phyloP scores from a whole-genome alignment of 2,329 filamentous ascomycete genomes.

The Metarhizium anisopliae region DNA sequence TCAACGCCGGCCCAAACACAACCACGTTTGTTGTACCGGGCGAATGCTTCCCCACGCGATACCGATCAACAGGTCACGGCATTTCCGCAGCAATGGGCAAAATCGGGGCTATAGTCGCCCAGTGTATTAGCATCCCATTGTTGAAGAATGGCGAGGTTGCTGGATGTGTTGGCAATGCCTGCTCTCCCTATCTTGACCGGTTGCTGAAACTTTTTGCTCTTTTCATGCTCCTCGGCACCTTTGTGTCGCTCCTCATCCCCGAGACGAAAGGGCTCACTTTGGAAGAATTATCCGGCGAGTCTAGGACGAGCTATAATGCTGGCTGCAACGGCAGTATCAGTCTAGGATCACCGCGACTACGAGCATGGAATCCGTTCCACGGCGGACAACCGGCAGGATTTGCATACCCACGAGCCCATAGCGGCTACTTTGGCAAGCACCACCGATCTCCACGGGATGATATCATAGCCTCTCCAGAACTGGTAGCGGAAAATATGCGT shows the following conservation, averaged over 20 bases:
- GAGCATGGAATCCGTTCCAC: conserved; percentile 36
- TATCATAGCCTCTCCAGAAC: conserved; percentile 35
- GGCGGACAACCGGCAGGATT: conserved; percentile 46
- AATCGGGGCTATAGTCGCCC: conserved; percentile 58
- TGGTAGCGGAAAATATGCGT: conserved; percentile 18
- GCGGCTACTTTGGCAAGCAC: conserved; percentile 15
- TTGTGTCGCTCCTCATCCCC: conserved; percentile 63
- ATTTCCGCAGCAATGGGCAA: conserved; percentile 59
- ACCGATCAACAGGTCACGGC: conserved; percentile 54
- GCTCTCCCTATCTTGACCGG: conserved; percentile 56
- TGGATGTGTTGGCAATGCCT: conserved; percentile 37
- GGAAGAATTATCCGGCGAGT: conserved; percentile 60
- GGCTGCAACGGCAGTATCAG: conserved; percentile 41
- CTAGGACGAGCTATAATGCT: conserved; percentile 48
- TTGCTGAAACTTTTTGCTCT: conserved; percentile 71
- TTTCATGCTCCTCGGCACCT: conserved; percentile 67
- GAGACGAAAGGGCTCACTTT: conserved; percentile 69
- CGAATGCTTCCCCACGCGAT: conserved; percentile 56
- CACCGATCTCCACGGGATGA: conserved; percentile 25
- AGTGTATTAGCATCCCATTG: conserved; percentile 55
- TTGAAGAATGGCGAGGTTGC: conserved; percentile 45
- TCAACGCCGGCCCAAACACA: conserved; percentile 58
- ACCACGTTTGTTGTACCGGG: conserved; percentile 58
- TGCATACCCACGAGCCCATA: conserved; percentile 29
- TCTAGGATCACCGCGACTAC: conserved; percentile 21